A percentile compares a stretch with the other conserved stretches of the same genome.
phyloP scores from a whole-genome alignment of 345 rosid species.

The Turritis glabra region DNA sequence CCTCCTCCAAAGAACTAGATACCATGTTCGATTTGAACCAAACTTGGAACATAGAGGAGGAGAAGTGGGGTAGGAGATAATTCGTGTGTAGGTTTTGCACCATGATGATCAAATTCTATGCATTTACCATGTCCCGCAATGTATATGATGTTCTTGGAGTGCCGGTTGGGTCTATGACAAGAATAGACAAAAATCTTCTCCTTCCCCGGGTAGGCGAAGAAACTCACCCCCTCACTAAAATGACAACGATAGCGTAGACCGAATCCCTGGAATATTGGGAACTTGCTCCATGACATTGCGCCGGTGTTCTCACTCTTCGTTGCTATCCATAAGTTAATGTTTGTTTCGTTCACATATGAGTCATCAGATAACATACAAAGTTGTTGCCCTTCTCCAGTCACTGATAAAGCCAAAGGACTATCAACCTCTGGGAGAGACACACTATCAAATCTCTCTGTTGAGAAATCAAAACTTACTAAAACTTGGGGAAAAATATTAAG shows the following conservation, averaged over 20 bases:
- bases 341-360: too few species aligned
- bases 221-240: neutral
- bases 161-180: neutral
- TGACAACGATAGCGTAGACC: neutral
- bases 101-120: neutral
- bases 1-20: too few species aligned
- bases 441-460: neutral
- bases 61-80: too few species aligned
- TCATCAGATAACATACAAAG: conserved; percentile 2
- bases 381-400: neutral
- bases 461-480: neutral
- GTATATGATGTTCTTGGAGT: neutral
- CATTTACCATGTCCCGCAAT: neutral
- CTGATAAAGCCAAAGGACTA: neutral
- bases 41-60: too few species aligned
- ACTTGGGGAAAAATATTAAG: too few species aligned
- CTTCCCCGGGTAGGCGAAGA: neutral
- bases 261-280: neutral
- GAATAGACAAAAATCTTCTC: neutral
- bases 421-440: neutral
- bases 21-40: too few species aligned
- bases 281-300: conserved; percentile 7
- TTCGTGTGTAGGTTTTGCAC: neutral
- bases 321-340: too few species aligned
- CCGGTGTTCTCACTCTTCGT: neutral